These are phyloP conservation scores for Sphaerobolus stellatus DNA, from an alignment of 1,284 basidiomycete species.

Conservation along the genomic window DNA sequence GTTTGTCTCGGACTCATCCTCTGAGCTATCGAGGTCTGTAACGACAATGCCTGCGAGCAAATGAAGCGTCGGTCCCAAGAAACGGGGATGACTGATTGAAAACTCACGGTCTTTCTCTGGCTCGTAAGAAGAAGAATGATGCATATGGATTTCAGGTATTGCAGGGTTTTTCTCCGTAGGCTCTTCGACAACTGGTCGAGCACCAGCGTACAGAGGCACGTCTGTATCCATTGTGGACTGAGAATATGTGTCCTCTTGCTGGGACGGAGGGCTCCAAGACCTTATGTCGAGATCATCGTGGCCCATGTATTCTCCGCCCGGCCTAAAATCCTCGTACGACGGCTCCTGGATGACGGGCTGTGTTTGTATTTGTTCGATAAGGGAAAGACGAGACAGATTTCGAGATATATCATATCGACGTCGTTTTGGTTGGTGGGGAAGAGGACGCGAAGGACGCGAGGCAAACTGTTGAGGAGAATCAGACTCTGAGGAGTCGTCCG, in stretches of 20 bases:
- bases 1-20: conserved; percentile 32
- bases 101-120: conserved; percentile 65
- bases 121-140: conserved; percentile 62
- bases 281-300: no score
- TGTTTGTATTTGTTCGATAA: not conserved
- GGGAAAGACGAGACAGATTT: conserved; percentile 11
- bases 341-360: conserved; percentile 1
- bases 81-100: conserved; percentile 3
- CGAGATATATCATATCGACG: conserved; percentile 19
- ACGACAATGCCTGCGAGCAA: conserved; percentile 52
- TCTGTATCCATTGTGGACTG: conserved; percentile 4
- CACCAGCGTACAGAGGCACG: not conserved
- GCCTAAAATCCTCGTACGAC: no score
- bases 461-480: conserved; percentile 1
- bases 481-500: conserved; percentile 21
- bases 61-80: conserved; percentile 6
- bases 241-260: no score
- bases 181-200: conserved; percentile 7
- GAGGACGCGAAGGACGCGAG: conserved; percentile 8
- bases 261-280: no score
- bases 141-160: conserved; percentile 56
- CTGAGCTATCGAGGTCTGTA: conserved; percentile 59
- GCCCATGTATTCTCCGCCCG: no score
- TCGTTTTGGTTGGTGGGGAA: conserved; percentile 18
- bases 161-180: conserved; percentile 1